These are phyloP conservation scores for Neurospora sp. DNA, from an alignment of 495 filamentous ascomycete genomes.

Conservation along the genomic window DNA sequence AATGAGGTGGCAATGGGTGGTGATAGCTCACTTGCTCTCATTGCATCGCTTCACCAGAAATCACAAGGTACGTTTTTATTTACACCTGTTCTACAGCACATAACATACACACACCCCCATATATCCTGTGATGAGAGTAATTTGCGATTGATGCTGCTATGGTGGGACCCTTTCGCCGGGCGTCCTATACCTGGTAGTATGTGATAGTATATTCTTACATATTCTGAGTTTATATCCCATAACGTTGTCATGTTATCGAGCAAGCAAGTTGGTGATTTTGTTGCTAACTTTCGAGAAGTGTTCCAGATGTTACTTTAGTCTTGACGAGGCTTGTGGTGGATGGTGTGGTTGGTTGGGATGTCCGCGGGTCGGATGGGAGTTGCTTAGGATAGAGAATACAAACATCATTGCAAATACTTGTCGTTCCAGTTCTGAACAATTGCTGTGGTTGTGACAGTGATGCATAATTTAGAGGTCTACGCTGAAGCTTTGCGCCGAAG, in stretches of 20 bases:
- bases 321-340: neutral
- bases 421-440: neutral
- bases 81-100: neutral
- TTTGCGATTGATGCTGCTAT: constrained; percentile 25
- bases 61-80: neutral
- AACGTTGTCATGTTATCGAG: neutral
- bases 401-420: neutral
- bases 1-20: neutral
- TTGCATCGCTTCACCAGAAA: neutral
- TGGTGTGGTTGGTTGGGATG: neutral
- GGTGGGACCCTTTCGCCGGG: constrained; percentile 24
- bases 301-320: neutral
- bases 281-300: neutral
- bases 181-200: constrained; percentile 18
- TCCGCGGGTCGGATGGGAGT: neutral
- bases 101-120: neutral
- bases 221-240: constrained; percentile 14
- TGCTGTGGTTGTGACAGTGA: neutral
- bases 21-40: neutral
- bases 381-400: neutral
- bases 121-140: constrained; percentile 20
- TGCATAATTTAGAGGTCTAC: neutral
- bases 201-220: constrained; percentile 27
- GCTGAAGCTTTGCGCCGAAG: neutral
- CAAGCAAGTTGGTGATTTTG: neutral